phyloP scores from a whole-genome alignment of 106 monocot genomes.

The Acanthochlamys bracteata region DNA sequence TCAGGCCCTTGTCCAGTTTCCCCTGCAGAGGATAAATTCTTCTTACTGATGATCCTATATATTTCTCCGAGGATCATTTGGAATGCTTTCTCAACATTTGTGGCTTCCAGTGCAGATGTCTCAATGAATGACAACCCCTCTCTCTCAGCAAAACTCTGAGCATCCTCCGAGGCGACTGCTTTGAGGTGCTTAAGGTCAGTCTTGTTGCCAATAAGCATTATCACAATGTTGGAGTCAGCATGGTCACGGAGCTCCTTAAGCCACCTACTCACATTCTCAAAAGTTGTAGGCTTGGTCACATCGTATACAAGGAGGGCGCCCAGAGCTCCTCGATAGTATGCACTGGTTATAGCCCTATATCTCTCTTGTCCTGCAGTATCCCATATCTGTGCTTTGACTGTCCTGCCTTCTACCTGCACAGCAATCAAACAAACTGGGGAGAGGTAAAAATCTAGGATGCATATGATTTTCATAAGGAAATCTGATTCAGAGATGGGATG shows the following conservation, averaged over 20 bases:
- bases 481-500: too few species aligned
- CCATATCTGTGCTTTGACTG: constrained; percentile 42
- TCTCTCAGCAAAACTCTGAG: constrained; percentile 39
- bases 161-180: constrained; percentile 36
- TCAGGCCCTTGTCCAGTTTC: constrained; percentile 4
- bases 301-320: constrained; percentile 39
- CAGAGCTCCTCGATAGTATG: constrained; percentile 41
- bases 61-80: constrained; percentile 34
- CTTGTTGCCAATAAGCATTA: constrained; percentile 47
- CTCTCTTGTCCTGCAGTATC: constrained; percentile 46
- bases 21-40: constrained; percentile 22
- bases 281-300: constrained; percentile 27
- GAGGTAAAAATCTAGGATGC: too few species aligned
- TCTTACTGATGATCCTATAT: constrained; percentile 42
- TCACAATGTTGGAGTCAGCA: constrained; percentile 41
- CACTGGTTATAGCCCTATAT: constrained; percentile 43
- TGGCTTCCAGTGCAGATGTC: constrained; percentile 39
- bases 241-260: constrained; percentile 47
- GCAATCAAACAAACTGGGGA: too few species aligned
- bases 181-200: constrained; percentile 45
- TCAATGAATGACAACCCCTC: constrained; percentile 39
- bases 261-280: constrained; percentile 43
- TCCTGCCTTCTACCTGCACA: constrained; percentile 31
- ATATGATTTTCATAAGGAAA: too few species aligned
- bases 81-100: constrained; percentile 41